Evolutionary conservation across 1,284 basidiomycete genomes (phyloP).

Genomic region (Phylloporus gajari): DNA sequence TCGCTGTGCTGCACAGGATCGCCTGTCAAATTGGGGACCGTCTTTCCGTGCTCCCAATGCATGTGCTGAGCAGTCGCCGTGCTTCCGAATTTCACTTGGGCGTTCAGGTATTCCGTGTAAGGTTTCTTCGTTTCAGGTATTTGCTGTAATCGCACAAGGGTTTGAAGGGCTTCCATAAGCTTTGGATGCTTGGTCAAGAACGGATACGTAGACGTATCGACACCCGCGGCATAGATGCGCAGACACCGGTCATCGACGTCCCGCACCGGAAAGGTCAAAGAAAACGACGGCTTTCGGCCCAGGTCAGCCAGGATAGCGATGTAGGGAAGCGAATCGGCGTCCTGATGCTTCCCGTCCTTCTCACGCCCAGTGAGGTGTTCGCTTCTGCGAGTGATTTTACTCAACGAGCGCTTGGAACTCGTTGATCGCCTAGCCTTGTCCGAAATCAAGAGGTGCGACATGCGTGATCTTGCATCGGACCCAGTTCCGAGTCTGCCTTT

Average conservation of each 20-base stretch:
- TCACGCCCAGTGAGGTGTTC: neutral
- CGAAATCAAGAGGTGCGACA: conserved; percentile 25
- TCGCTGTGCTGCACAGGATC: neutral
- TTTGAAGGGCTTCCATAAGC: neutral
- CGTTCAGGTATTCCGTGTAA: conserved; percentile 5
- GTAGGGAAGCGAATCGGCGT: neutral
- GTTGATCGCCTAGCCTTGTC: conserved; percentile 6
- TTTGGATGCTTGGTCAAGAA: conserved; percentile 5
- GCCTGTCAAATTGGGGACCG: neutral
- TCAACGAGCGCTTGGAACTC: neutral
- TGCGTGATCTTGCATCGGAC: neutral
- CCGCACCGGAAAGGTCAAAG: conserved; percentile 5
- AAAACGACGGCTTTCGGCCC: conserved; percentile 1
- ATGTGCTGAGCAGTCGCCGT: conserved; percentile 12
- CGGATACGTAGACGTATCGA: conserved; percentile 9
- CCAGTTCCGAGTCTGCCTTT: neutral
- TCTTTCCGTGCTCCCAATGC: conserved; percentile 15
- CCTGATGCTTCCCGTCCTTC: neutral
- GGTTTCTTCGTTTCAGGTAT: neutral
- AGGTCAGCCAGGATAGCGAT: conserved; percentile 26
- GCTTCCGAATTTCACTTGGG: conserved; percentile 3
- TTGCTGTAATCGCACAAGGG: conserved; percentile 9
- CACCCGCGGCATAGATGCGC: conserved; percentile 17
- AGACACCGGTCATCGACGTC: conserved; percentile 9
- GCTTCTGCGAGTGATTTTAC: neutral